Conservation (phyloP, 768 basidiomycete genomes). For the Boletales sp. region DNA sequence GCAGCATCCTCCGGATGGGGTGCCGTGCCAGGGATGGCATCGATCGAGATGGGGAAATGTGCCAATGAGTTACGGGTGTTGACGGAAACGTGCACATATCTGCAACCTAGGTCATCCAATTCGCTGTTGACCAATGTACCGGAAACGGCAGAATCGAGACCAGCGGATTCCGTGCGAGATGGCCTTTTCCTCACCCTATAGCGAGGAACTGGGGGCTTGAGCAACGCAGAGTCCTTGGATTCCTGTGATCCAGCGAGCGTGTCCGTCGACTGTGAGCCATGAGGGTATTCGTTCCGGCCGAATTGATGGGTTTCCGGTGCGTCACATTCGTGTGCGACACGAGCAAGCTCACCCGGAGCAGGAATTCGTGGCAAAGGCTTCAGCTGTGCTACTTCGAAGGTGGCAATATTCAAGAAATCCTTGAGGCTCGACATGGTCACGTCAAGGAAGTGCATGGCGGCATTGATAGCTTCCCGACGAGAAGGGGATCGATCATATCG, state of each 20-base stretch:
- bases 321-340: slow-evolving; percentile 1
- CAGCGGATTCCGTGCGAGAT: slow-evolving; percentile 3
- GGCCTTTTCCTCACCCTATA: slow-evolving; percentile 3
- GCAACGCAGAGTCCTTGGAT: slow-evolving; percentile 13
- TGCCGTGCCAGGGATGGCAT: slow-evolving; percentile 27
- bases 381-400: slow-evolving; percentile 24
- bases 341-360: neutral
- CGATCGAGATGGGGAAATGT: slow-evolving; percentile 25
- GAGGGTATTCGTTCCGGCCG: neutral
- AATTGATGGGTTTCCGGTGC: slow-evolving; percentile 3
- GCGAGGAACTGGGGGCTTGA: slow-evolving; percentile 14
- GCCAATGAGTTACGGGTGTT: slow-evolving; percentile 26
- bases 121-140: slow-evolving; percentile 20
- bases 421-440: slow-evolving; percentile 31
- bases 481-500: neutral
- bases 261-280: slow-evolving; percentile 5
- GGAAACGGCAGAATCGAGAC: slow-evolving; percentile 10
- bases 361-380: slow-evolving; percentile 27
- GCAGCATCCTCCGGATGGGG: slow-evolving; percentile 26
- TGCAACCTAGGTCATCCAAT: slow-evolving; percentile 8
- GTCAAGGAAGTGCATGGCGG: slow-evolving; percentile 27
- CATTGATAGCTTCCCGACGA: slow-evolving; percentile 10
- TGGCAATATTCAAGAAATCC: slow-evolving; percentile 28
- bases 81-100: slow-evolving; percentile 24
- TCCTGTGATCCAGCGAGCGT: neutral